Evolutionary conservation across 2,329 filamentous ascomycete genomes (phyloP), one percentile per base, ranked within the genome.

Genomic region (Ophiostoma ulmi): DNA sequence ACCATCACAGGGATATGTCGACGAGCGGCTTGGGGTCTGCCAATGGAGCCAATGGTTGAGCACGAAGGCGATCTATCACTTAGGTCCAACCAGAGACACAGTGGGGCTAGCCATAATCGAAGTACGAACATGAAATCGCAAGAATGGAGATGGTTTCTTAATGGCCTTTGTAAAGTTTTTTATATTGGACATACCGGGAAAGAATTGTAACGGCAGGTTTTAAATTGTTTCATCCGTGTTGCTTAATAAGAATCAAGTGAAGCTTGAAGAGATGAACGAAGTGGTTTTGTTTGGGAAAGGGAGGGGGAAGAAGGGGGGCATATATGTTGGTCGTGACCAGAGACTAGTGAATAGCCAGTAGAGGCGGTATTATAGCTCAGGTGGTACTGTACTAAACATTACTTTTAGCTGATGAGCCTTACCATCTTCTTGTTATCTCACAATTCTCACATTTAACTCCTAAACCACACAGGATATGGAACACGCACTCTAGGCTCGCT

Each of bases 1-100:
- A 44, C 35, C 68, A 41, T 71, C 69, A 69, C 70, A 71, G 68
- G 41, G 68, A 41, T 22, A 26, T n/a, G 58, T 6, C 14, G 20
- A 17, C 58, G 52, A 14, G 66, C 66, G 48, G 65, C 36, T n/a
- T 35, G 63, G 5, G 17, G 44, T 38, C 58, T 41, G 35, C 11
- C 63, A 20, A 41, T 65, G 35, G 61, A 66, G 58, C 72, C 72
- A 73, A 73, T 73, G 26, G 31, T 13, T 39, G n/a, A 7, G 17
- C 41, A 14, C 3, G 31, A 31, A 13, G 20, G 26, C n/a, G 17
- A 44, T 39, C 68, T n/a, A 38, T 72, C 70, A 68, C 70, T n/a
- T 26, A 68, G 44, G 41, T 52, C 5, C 35, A 68, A 11, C 31
- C 48, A 35, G 26, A 52, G n/a, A 11, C 31, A 20, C n/a, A 20